Conservation (phyloP, 495 filamentous ascomycete genomes). For the Copromyces sp. region DNA sequence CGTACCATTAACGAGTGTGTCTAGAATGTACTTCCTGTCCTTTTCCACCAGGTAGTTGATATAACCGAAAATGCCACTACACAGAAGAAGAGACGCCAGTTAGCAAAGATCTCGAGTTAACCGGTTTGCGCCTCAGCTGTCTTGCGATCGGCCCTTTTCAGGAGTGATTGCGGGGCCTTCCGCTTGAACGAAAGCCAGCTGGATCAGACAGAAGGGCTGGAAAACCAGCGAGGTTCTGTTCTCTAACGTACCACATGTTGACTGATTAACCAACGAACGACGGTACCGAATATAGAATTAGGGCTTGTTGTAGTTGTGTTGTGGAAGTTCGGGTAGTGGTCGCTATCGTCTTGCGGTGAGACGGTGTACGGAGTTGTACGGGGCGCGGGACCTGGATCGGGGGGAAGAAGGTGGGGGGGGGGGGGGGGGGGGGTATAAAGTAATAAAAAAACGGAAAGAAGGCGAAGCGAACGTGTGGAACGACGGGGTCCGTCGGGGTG, state of each 20-base stretch:
- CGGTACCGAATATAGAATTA: slow-evolving; percentile 5
- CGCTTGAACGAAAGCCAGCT: neutral
- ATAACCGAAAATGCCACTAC: slow-evolving; percentile 97
- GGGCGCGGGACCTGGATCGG: neutral
- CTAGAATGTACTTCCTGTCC: slow-evolving; percentile 87
- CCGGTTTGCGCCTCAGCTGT: neutral
- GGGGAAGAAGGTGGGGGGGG: neutral
- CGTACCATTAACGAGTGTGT: slow-evolving; percentile 89
- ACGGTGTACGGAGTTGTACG: neutral
- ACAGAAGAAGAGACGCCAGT: neutral
- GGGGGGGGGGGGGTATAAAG: too few relatives aligned
- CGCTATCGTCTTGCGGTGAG: neutral
- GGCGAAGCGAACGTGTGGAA: neutral
- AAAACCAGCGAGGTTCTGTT: slow-evolving; percentile 6
- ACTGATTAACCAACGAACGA: slow-evolving; percentile 18
- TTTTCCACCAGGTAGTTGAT: slow-evolving; percentile 90
- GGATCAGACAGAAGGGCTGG: neutral
- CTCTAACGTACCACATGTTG: slow-evolving; percentile 25
- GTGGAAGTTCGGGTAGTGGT: neutral
- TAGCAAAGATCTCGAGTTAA: neutral
- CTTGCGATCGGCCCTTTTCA: neutral
- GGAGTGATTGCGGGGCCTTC: neutral
- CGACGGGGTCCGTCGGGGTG: neutral
- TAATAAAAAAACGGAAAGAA: neutral
- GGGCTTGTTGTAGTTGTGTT: neutral